Conservation (phyloP, 768 basidiomycete species). For the Phlebiopsis flavidoalba region DNA sequence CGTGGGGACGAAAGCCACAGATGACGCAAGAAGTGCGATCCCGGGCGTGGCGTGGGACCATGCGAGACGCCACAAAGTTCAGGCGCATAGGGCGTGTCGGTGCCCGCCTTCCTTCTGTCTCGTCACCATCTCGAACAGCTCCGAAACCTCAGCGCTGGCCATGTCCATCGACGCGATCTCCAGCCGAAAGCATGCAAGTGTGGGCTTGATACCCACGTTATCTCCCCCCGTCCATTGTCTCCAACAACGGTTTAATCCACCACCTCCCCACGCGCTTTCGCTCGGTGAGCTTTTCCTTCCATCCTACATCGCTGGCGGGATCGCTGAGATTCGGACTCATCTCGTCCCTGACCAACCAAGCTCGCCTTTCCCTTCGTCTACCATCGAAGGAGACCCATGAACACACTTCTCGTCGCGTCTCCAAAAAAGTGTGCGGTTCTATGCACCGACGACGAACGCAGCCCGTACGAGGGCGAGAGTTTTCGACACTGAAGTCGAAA, state of each 20-base stretch:
- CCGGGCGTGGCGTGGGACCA: too few species aligned
- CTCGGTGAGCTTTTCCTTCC: slow-evolving; percentile 54
- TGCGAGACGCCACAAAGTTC: too few species aligned
- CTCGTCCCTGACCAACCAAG: not conserved
- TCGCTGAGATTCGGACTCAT: not conserved
- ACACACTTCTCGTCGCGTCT: not conserved
- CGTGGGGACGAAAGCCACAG: too few species aligned
- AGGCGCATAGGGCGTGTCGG: too few species aligned
- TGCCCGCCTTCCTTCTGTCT: too few species aligned
- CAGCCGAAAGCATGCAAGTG: too few species aligned
- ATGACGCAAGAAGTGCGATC: too few species aligned
- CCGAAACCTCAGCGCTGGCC: too few species aligned
- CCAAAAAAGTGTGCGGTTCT: not conserved
- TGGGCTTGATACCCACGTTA: slow-evolving; percentile 46
- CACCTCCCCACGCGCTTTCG: slow-evolving; percentile 61
- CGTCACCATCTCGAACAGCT: too few species aligned
- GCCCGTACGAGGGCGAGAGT: not conserved
- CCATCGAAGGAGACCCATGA: not conserved
- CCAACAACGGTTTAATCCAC: slow-evolving; percentile 47
- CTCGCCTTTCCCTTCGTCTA: slow-evolving; percentile 1
- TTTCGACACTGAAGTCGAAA: not conserved
- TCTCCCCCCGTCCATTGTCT: slow-evolving; percentile 52
- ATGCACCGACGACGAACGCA: not conserved
- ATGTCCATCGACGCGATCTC: too few species aligned
- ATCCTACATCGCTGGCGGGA: slow-evolving; percentile 12